Percentiles rank a stretch among this genome's conserved stretches.
These are phyloP conservation scores for Cadophora luteo-olivacea DNA, from an alignment of 2,329 filamentous ascomycete species.

Conservation along the genomic window DNA sequence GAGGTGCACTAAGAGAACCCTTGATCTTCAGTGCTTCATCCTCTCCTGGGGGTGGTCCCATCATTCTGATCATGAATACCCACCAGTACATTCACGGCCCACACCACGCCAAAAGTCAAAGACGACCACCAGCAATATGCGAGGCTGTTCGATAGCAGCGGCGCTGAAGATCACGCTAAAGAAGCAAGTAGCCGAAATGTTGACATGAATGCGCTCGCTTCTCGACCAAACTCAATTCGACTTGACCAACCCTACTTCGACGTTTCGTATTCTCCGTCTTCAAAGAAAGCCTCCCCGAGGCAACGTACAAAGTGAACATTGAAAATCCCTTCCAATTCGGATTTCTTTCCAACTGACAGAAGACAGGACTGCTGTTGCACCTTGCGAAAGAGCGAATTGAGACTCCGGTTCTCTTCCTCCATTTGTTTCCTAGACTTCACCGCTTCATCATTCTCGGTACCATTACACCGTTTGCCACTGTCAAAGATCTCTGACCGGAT, in stretches of 20 bases:
- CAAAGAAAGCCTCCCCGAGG: background rate
- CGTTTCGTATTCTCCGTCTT: background rate
- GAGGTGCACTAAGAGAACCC: background rate
- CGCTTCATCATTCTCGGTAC: background rate
- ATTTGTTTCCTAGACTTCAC: background rate
- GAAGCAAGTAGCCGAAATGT: background rate
- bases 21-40: background rate
- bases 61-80: background rate
- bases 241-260: background rate
- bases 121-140: background rate
- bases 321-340: background rate
- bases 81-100: background rate
- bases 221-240: background rate
- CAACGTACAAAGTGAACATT: background rate
- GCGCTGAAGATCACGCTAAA: background rate
- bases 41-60: background rate
- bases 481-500: slow-evolving; percentile 31
- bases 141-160: background rate
- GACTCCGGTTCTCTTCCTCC: background rate
- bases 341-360: background rate
- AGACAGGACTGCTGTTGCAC: background rate
- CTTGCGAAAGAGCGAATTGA: background rate
- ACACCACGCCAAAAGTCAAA: background rate
- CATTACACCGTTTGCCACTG: background rate
- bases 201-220: background rate